Percentiles rank a stretch among this genome's conserved stretches.
These are phyloP conservation scores for Penicillium expansum DNA, from an alignment of 2,329 filamentous ascomycete genomes.

Conservation along the genomic window DNA sequence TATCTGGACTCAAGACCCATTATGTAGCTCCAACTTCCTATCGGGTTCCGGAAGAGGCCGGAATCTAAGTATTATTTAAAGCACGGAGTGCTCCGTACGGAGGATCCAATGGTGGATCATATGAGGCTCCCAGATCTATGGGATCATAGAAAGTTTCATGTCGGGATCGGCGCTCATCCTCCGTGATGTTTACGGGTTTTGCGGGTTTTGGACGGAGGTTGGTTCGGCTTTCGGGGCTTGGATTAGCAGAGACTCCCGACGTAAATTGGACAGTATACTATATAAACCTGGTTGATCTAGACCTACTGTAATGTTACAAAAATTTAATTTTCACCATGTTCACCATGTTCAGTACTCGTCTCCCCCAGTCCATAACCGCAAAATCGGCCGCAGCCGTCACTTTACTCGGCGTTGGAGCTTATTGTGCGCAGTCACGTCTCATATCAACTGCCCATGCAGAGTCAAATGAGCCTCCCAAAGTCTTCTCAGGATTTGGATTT, in stretches of 20 bases:
- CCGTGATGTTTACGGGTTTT: background rate
- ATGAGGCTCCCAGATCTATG: background rate
- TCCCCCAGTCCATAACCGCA: background rate
- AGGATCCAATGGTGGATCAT: background rate
- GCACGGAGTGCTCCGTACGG: too few species aligned
- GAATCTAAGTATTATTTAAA: too few species aligned
- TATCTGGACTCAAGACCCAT: background rate
- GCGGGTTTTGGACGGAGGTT: too few species aligned
- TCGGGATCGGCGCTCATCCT: background rate
- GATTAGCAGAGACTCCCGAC: too few species aligned
- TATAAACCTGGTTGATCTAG: background rate
- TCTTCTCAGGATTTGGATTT: too few species aligned
- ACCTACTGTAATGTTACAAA: background rate
- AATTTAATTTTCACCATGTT: background rate
- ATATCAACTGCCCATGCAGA: too few species aligned
- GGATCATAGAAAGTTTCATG: background rate
- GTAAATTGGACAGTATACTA: too few species aligned
- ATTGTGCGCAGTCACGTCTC: background rate
- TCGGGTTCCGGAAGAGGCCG: background rate
- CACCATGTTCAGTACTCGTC: background rate
- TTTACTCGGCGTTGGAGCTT: slow-evolving; percentile 6
- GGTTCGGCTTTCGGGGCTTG: too few species aligned
- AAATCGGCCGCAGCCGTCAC: background rate
- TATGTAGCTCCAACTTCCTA: background rate
- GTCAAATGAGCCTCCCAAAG: too few species aligned